Evolutionary conservation across 1,284 basidiomycete genomes (phyloP).

Genomic region (Rhodotorula mucilaginosa): DNA sequence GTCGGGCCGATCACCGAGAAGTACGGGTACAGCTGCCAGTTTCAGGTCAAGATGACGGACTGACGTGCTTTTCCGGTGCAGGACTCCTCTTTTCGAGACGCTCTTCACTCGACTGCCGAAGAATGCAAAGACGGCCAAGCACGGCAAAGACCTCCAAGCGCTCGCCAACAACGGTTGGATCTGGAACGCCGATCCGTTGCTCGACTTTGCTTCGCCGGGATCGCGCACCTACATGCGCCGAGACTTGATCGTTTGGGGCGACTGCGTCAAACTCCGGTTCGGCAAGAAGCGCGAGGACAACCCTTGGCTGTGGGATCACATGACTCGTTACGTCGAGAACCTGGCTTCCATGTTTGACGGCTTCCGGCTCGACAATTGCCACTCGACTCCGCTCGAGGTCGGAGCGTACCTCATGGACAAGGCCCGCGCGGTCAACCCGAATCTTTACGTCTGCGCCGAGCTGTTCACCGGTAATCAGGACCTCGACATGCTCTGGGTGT

Average conservation of each 20-base stretch:
- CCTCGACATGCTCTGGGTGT: conserved; percentile 86
- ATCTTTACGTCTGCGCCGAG: conserved; percentile 94
- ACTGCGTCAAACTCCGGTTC: conserved; percentile 96
- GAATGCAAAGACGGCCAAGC: conserved; percentile 56
- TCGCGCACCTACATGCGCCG: conserved; percentile 96
- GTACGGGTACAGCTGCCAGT: conserved; percentile 54
- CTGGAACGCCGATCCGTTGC: conserved; percentile 90
- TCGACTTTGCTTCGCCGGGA: conserved; percentile 89
- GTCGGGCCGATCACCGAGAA: conserved; percentile 72
- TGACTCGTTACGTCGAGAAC: conserved; percentile 77
- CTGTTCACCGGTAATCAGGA: conserved; percentile 94
- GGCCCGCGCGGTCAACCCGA: conserved; percentile 80
- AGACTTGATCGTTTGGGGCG: conserved; percentile 95
- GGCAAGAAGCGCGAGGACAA: conserved; percentile 73
- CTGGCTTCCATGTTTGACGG: conserved; percentile 85
- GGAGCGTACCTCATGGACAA: conserved; percentile 89
- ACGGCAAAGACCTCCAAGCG: conserved; percentile 68
- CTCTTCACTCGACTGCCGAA: conserved; percentile 82
- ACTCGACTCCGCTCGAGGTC: conserved; percentile 92
- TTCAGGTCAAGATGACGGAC: not conserved
- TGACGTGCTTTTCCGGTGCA: conserved; percentile 46
- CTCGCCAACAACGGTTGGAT: conserved; percentile 99
- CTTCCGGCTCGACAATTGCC: conserved; percentile 96
- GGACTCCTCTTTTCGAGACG: conserved; percentile 75
- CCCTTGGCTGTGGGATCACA: conserved; percentile 92